Percentiles rank a stretch among this genome's conserved stretches.
Evolutionary conservation across 768 basidiomycete genomes (phyloP).

Genomic region (Mycena floridula): DNA sequence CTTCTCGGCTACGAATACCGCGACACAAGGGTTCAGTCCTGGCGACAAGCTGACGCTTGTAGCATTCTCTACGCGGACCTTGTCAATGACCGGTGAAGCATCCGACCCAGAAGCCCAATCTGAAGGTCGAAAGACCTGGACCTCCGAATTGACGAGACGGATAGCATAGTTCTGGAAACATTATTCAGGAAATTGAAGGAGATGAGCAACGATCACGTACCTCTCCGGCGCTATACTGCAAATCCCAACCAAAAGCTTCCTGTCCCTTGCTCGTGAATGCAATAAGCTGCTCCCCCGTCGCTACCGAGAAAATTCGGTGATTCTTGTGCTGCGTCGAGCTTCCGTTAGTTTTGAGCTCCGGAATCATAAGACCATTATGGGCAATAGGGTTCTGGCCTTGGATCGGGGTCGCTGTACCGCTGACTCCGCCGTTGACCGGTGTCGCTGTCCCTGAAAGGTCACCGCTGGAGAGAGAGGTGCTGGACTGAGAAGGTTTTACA

Average conservation of each 20-base stretch:
- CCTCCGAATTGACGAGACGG: constrained; percentile 71
- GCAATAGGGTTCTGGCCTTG: too few relatives aligned
- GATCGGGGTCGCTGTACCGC: too few relatives aligned
- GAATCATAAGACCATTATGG: too few relatives aligned
- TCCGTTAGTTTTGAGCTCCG: constrained; percentile 29
- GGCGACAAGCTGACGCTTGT: constrained; percentile 72
- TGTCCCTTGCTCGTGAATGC: constrained; percentile 86
- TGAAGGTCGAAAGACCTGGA: constrained; percentile 78
- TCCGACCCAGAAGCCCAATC: constrained; percentile 77
- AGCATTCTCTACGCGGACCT: constrained; percentile 80
- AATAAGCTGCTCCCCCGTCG: constrained; percentile 81
- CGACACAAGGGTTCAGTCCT: constrained; percentile 82
- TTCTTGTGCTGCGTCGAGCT: constrained; percentile 97
- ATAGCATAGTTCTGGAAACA: too few relatives aligned
- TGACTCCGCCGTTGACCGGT: too few relatives aligned
- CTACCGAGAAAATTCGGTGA: constrained; percentile 82
- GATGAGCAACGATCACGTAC: too few relatives aligned
- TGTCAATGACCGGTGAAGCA: constrained; percentile 78
- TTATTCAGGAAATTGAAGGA: too few relatives aligned
- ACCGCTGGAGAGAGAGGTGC: background rate
- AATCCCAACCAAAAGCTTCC: constrained; percentile 87
- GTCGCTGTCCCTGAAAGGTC: too few relatives aligned
- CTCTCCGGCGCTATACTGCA: constrained; percentile 89
- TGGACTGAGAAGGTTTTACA: constrained; percentile 24
- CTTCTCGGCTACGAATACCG: constrained; percentile 90